Base-by-base conservation (phyloP, 805 yeast species). In the Tetrapisispora phaffii region DNA sequence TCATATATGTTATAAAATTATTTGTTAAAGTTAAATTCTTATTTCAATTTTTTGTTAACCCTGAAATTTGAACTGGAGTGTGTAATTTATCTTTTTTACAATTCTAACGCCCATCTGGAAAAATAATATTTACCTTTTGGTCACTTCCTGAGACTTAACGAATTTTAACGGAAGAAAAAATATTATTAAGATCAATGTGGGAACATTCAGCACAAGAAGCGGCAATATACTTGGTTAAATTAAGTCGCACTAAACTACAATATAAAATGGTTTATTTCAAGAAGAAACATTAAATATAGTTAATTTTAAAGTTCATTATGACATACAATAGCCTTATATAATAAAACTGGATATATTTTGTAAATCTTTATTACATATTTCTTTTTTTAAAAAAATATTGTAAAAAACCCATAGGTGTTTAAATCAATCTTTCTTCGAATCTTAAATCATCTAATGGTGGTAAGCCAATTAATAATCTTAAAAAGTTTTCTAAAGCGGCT, bases 361-460 rank as follows among this genome's bases (percentile, higher is more conserved):
- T 12, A 28, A 28, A 12, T 10, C 31, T 28, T 28, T 10, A 28
- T 28, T 28, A 28, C 13, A 28, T 28, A 28, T n/a, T 28, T 9
- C 31, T 28, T 9, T 7, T 28, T 28, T 28, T 28, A 28, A 9
- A 28, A 28, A 28, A 28, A 7, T 28, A 4, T 28, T 12, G 12
- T 28, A 28, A 28, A 28, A 6, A 12, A 28, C 13, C 13, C 13
- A n/a, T 28, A 10, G 31, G n/a, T 24, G 19, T 32, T 45, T 44
- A 52, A 13, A 48, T 26, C 36, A 60, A 48, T 71, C 96, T 85
- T 71, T 90, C 97, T 70, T 89, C 97, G 55, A 89, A 85, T 73
- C 95, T 82, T 69, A 89, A 77, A 66, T 90, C 97, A 68, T 87
- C 88, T 60, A 81, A 76, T 48, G 94, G 79, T 49, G 94, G 94